phyloP scores from a whole-genome alignment of 257 asterid genomes.

The Solanum pimpinellifolium region DNA sequence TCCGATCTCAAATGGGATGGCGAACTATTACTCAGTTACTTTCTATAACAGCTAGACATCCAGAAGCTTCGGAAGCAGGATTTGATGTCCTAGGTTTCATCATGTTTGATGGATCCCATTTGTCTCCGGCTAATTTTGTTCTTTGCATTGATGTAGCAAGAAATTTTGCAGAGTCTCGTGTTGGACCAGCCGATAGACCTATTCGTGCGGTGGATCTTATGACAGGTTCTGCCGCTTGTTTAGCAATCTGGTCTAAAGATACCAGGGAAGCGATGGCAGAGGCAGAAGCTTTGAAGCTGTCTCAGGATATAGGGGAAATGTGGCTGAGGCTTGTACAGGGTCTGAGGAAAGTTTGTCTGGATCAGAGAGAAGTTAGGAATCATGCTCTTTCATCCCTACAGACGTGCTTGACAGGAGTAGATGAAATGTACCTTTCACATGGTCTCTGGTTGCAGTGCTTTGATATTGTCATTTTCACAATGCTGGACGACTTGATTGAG shows the following conservation, averaged over 20 bases:
- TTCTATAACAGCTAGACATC: conserved; percentile 82
- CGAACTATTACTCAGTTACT: conserved; percentile 67
- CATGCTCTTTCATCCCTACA: conserved; percentile 72
- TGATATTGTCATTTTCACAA: conserved; percentile 76
- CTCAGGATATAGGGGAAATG: conserved; percentile 90
- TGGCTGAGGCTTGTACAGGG: conserved; percentile 94
- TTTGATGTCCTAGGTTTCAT: conserved; percentile 68
- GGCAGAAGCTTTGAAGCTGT: conserved; percentile 50
- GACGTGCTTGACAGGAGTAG: conserved; percentile 65
- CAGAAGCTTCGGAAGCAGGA: conserved; percentile 92
- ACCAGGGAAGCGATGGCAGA: conserved; percentile 59
- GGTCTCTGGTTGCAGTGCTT: conserved; percentile 76
- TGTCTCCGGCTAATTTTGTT: conserved; percentile 66
- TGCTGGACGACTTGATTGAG: conserved; percentile 84
- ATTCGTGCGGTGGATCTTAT: conserved; percentile 73
- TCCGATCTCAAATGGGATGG: conserved; percentile 81
- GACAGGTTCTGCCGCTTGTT: conserved; percentile 60
- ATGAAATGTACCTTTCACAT: conserved; percentile 43
- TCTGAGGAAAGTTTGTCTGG: conserved; percentile 78
- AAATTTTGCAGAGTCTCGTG: conserved; percentile 93
- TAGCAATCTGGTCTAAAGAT: conserved; percentile 68
- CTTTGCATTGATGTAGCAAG: conserved; percentile 77
- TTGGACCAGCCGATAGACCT: conserved; percentile 78
- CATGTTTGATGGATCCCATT: conserved; percentile 86
- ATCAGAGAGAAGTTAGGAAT: conserved; percentile 90